Percentiles rank a stretch among this genome's conserved stretches.
These are phyloP conservation scores for Arachis monticola DNA, from an alignment of 331 rosid species.

Conservation along the genomic window DNA sequence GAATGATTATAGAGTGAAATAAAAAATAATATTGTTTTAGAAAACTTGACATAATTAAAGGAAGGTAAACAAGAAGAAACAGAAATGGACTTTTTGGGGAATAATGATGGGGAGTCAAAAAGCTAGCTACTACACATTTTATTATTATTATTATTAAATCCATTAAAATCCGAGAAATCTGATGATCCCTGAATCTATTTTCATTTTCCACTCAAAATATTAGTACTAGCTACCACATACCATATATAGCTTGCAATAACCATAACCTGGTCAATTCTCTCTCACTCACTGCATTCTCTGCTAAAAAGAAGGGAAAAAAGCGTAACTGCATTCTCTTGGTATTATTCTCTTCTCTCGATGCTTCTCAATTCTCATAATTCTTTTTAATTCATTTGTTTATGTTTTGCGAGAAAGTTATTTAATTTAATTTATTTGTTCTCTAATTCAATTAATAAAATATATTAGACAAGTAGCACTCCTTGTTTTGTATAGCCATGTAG, in stretches of 20 bases:
- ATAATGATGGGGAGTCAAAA: slow-evolving; percentile 47
- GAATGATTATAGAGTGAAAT: too few species aligned
- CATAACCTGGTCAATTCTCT: slow-evolving; percentile 50
- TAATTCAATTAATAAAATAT: neutral
- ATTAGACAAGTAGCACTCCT: slow-evolving; percentile 4
- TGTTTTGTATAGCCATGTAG: slow-evolving; percentile 23
- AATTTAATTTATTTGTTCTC: slow-evolving; percentile 21
- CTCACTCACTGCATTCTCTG: slow-evolving; percentile 33
- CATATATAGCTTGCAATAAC: slow-evolving; percentile 29
- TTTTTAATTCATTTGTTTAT: slow-evolving; percentile 24
- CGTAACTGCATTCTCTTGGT: slow-evolving; percentile 40
- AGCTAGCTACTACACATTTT: slow-evolving; percentile 34
- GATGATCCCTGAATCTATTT: slow-evolving; percentile 40
- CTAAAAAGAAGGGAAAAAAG: slow-evolving; percentile 40
- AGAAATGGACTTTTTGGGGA: slow-evolving; percentile 46
- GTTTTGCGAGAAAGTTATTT: slow-evolving; percentile 37
- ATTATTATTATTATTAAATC: slow-evolving; percentile 5
- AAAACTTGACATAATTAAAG: neutral
- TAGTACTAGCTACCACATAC: slow-evolving; percentile 16
- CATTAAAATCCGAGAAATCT: slow-evolving; percentile 50
- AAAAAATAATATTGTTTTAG: neutral
- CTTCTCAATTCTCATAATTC: slow-evolving; percentile 37
- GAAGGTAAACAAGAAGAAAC: slow-evolving; percentile 7
- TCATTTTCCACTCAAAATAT: too few species aligned
- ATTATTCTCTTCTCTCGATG: slow-evolving; percentile 54